Evolutionary conservation across 179 eudicot species (phyloP), one percentile per base, ranked within the genome.

Genomic region (Actinidia arguta): DNA sequence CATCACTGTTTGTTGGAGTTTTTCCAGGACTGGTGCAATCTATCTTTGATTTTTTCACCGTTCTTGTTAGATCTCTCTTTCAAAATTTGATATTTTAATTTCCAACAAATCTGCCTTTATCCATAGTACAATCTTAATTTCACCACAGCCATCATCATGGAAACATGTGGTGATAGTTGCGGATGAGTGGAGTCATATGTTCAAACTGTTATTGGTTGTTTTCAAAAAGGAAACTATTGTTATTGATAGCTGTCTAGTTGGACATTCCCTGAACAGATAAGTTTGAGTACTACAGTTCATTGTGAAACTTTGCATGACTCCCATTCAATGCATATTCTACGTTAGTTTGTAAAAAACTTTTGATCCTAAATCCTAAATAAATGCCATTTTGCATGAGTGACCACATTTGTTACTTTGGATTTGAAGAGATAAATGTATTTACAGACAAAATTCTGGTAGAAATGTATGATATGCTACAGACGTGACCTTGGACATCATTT

Each of bases 401-500:
- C 59, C 39, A 73, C 78, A 54, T 54, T 36, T 13, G 11, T 52
- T 73, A 13, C 44, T 54, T 31, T 20, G 36, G 50, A 73, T 12
- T 12, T 27, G 6, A 51, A 73, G 20, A 14, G 61, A 0, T n/a
- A 17, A 14, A 7, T 36, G 31, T 75, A 75, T 20, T 56, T 42
- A 39, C 8, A 6, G 22, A 14, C 50, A 10, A 8, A 8, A 39
- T 55, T 24, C 39, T 17, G 50, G 51, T 27, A 52, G 7, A 62
- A 62, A n/a, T n/a, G n/a, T n/a, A 67, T 51, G 62, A 22, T 14
- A 56, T 75, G 79, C 67, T 13, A 56, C 52, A 56, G 75, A n/a
- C 9, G 12, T 10, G 36, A 39, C 56, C 36, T n/a, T 8, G 6
- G 52, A 75, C 48, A 77, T 12, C 14, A 18, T 61, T 5, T 48